Evolutionary conservation across 2,329 filamentous ascomycete species (phyloP).

Genomic region (Ciborinia camelliae): DNA sequence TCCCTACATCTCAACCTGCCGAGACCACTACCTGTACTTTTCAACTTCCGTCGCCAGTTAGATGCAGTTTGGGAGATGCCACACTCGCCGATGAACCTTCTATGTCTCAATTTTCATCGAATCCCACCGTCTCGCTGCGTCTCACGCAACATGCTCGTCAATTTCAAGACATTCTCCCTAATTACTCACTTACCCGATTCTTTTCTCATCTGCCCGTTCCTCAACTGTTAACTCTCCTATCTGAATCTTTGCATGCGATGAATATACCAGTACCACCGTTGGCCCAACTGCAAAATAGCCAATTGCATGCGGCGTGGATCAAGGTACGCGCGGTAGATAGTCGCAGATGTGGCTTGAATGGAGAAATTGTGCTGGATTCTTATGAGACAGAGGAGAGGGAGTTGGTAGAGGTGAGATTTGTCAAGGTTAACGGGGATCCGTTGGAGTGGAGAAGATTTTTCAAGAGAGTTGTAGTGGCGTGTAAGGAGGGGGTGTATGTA

Average conservation of each 20-base stretch:
- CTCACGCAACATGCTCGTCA: slow-evolving; percentile 84
- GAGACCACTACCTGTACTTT: slow-evolving; percentile 45
- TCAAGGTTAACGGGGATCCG: slow-evolving; percentile 93
- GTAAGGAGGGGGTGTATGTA: slow-evolving; percentile 77
- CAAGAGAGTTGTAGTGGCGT: slow-evolving; percentile 87
- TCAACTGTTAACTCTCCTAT: slow-evolving; percentile 74
- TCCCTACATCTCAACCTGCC: slow-evolving; percentile 45
- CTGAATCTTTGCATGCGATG: slow-evolving; percentile 77
- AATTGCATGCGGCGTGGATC: slow-evolving; percentile 59
- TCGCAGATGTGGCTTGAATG: slow-evolving; percentile 67
- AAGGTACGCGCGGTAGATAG: slow-evolving; percentile 73
- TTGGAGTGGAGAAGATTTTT: slow-evolving; percentile 96
- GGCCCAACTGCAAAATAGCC: slow-evolving; percentile 45
- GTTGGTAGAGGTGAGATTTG: slow-evolving; percentile 80
- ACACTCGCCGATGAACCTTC: slow-evolving; percentile 81
- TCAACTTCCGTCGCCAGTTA: slow-evolving; percentile 40
- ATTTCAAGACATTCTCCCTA: slow-evolving; percentile 88
- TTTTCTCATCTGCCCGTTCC: slow-evolving; percentile 75
- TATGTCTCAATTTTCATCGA: slow-evolving; percentile 79
- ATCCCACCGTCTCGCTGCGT: slow-evolving; percentile 73
- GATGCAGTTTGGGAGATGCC: slow-evolving; percentile 3
- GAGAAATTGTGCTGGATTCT: slow-evolving; percentile 70
- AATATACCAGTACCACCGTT: slow-evolving; percentile 65
- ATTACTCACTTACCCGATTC: slow-evolving; percentile 85
- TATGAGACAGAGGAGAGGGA: slow-evolving; percentile 55